Evolutionary conservation across 2,329 filamentous ascomycete species (phyloP).

Genomic region (Microdochium nivale): DNA sequence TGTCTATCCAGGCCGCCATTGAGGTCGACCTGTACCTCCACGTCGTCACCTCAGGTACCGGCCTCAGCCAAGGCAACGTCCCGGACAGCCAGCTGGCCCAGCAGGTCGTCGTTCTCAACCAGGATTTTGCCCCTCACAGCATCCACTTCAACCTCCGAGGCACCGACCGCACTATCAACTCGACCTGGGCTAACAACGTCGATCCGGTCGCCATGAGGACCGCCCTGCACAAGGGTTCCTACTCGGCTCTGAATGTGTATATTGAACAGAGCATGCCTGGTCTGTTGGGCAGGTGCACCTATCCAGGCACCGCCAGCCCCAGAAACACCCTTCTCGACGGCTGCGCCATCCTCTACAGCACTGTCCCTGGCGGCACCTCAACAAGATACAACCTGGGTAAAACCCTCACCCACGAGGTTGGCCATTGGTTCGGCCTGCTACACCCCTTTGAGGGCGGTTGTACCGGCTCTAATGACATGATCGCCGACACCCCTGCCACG

Average conservation of each 20-base stretch:
- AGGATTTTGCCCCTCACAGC: not conserved
- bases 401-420: conserved; percentile 21
- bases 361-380: conserved; percentile 1
- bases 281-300: not conserved
- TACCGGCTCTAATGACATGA: conserved; percentile 15
- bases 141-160: not conserved
- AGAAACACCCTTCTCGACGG: conserved; percentile 7
- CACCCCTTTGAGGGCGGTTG: conserved; percentile 24
- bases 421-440: conserved; percentile 26
- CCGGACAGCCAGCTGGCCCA: not conserved
- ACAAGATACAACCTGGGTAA: conserved; percentile 15
- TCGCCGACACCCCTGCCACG: conserved; percentile 22
- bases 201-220: not conserved
- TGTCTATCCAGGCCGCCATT: not conserved
- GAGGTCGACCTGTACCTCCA: not conserved
- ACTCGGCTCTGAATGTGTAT: conserved; percentile 3
- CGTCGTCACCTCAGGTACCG: not conserved
- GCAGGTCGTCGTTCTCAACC: conserved; percentile 1
- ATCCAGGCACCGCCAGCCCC: conserved; percentile 13
- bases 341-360: not conserved
- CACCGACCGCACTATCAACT: conserved; percentile 1
- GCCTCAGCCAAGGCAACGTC: not conserved
- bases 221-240: conserved; percentile 1
- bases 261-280: not conserved
- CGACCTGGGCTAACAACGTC: conserved; percentile 2